These are phyloP conservation scores for Cladosporium colombiae DNA, from an alignment of 2,329 filamentous ascomycete species.

Conservation along the genomic window DNA sequence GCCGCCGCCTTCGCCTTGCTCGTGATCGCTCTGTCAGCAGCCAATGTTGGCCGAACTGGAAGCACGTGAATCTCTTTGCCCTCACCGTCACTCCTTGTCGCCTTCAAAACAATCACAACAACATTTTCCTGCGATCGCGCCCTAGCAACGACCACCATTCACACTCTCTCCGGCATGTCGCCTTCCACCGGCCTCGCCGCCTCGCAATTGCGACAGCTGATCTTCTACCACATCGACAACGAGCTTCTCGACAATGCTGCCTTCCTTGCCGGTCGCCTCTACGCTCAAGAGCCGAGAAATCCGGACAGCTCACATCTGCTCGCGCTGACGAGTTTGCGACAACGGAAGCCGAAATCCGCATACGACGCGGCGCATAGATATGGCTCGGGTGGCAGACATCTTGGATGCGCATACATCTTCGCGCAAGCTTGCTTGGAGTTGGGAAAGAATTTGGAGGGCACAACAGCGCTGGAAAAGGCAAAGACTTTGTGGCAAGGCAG, in stretches of 20 bases:
- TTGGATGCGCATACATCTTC: constrained; percentile 89
- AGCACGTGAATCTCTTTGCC: constrained; percentile 3
- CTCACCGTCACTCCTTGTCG: constrained; percentile 8
- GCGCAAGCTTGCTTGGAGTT: constrained; percentile 83
- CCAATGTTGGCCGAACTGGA: constrained; percentile 13
- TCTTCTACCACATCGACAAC: constrained; percentile 83
- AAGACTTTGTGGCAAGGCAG: constrained; percentile 73
- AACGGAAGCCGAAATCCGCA: constrained; percentile 80
- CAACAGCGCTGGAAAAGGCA: constrained; percentile 79
- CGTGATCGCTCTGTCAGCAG: constrained; percentile 11
- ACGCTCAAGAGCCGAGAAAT: constrained; percentile 78
- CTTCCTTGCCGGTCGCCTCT: constrained; percentile 86
- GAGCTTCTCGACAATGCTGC: constrained; percentile 85
- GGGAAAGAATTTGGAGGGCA: constrained; percentile 77
- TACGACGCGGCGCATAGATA: constrained; percentile 77
- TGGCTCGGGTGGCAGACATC: constrained; percentile 69
- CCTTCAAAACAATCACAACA: neutral
- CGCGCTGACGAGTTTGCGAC: constrained; percentile 78
- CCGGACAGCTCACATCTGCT: constrained; percentile 81
- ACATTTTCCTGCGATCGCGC: constrained; percentile 11
- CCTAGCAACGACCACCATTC: constrained; percentile 15
- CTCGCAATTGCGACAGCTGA: constrained; percentile 63
- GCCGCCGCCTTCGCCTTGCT: constrained; percentile 9
- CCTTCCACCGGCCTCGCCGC: constrained; percentile 55
- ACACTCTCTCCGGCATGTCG: constrained; percentile 50